Conservation (phyloP, 2,329 filamentous ascomycete species). For the Colletotrichum phormii region DNA sequence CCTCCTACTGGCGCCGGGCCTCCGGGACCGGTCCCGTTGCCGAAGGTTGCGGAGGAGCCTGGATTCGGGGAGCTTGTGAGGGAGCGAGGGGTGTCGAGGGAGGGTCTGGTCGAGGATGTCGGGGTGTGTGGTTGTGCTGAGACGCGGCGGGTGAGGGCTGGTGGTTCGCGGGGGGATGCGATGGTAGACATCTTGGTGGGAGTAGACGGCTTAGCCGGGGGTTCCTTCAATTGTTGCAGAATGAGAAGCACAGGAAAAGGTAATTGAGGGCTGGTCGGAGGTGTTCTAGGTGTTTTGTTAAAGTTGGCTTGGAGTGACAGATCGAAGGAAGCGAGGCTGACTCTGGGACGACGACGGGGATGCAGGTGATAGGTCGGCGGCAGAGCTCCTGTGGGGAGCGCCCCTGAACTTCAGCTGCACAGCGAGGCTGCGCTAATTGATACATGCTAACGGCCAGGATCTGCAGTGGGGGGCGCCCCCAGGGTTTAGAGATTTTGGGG, state of each 20-base stretch:
- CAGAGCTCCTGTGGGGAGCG: conserved; percentile 31
- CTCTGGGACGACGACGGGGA: conserved; percentile 11
- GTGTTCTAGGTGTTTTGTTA: neutral
- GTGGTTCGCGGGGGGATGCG: conserved; percentile 69
- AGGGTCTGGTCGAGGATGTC: conserved; percentile 80
- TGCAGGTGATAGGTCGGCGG: conserved; percentile 18
- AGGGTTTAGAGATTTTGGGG: conserved; percentile 14
- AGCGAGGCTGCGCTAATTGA: conserved; percentile 26
- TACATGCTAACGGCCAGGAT: conserved; percentile 26
- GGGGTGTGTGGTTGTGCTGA: conserved; percentile 68
- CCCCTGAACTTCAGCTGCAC: conserved; percentile 24
- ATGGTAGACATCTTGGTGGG: conserved; percentile 69
- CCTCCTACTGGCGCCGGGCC: conserved; percentile 41
- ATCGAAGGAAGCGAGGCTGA: conserved; percentile 20
- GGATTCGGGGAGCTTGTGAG: conserved; percentile 66
- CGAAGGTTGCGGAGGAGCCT: conserved; percentile 44
- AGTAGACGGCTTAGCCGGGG: neutral
- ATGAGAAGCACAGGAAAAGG: neutral
- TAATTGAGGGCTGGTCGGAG: neutral
- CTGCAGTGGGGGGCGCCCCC: conserved; percentile 22
- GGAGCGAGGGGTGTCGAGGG: conserved; percentile 74
- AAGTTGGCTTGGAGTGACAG: neutral
- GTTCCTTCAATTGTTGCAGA: neutral
- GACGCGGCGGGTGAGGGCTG: conserved; percentile 70
- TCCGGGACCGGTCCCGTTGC: conserved; percentile 32